Percentiles rank a stretch among this genome's conserved stretches.
These are phyloP conservation scores for Trichoderma gracile DNA, from an alignment of 2,329 filamentous ascomycete genomes.

Conservation along the genomic window DNA sequence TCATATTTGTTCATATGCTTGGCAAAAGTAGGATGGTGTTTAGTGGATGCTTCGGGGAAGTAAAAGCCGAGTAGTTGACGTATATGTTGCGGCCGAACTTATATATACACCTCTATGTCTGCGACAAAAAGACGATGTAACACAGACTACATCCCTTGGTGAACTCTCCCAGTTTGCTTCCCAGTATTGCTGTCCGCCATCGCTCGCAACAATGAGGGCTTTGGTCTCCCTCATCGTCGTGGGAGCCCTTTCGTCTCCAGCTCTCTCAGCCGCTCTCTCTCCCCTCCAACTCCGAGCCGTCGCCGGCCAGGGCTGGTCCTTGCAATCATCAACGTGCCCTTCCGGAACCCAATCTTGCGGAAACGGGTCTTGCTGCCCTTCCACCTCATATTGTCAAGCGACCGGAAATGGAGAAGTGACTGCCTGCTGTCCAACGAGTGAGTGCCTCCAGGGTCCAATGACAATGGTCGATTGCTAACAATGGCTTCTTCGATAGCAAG, in stretches of 20 bases:
- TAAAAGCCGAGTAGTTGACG: too few relatives aligned
- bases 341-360: slow-evolving; percentile 7
- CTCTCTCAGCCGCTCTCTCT: neutral
- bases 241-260: neutral
- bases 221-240: neutral
- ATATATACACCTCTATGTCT: neutral
- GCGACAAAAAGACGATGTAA: neutral
- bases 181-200: neutral
- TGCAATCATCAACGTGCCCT: slow-evolving; percentile 8
- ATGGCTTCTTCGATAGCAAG: neutral
- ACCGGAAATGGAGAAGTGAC: slow-evolving; percentile 16
- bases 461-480: neutral
- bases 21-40: too few relatives aligned
- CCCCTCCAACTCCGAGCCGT: neutral
- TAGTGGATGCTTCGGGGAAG: too few relatives aligned
- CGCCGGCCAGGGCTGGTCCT: slow-evolving; percentile 11
- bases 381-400: slow-evolving; percentile 3
- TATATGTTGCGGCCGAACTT: too few relatives aligned
- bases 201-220: neutral
- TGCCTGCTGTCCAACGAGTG: slow-evolving; percentile 5
- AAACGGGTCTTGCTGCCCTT: slow-evolving; percentile 8
- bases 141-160: too few relatives aligned
- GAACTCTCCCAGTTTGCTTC: neutral
- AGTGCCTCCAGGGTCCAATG: neutral
- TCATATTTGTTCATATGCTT: too few relatives aligned